Evolutionary conservation across 2,329 filamentous ascomycete genomes (phyloP), one percentile per base, ranked within the genome.

Genomic region (Cladophialophora yegresii): DNA sequence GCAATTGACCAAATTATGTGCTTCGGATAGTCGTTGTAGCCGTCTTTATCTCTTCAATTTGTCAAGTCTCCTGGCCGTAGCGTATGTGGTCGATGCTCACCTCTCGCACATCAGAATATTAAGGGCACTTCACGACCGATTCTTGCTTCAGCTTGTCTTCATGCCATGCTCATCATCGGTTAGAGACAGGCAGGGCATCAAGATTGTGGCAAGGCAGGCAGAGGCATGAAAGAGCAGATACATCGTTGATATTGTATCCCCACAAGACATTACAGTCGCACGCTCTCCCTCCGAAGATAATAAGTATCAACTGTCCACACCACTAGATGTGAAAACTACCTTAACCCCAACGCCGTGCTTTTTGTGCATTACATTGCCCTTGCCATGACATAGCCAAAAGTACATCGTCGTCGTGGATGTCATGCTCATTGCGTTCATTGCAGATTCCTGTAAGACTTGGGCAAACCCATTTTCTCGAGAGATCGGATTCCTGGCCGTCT

Each of bases 341-440:
- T n/a, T 13, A 16, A 20, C 50, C 58, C 58, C 49, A 33, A 23
- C 58, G 33, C 58, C 58, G 51, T 54, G 58, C 58, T 61, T 49
- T 49, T 55, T 28, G 59, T 63, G 45, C 61, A 45, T 63, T 47
- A 50, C 30, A 33, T 12, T 36, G 32, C 28, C 20, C 28, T 8
- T 32, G 43, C 32, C 32, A 8, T 36, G 2, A 16, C 23, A 33
- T 6, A 30, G 12, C 5, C 23, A 28, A 9, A 30, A 33, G 12
- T 13, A 45, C 12, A 45, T 26, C 26, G 12, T 26, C 55, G 13
- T 58, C 55, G 32, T 58, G 30, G 45, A 49, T 50, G n/a, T 58
- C 55, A 58, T 58, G 55, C 40, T 32, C 40, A 58, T 32, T 16
- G 36, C 6, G 36, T 16, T 43, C 36, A 43, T 43, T n/a, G 16